Evolutionary conservation across 805 yeast species (phyloP), one percentile per base, ranked within the genome.

Genomic region (Myxozyma vanderwaltii): DNA sequence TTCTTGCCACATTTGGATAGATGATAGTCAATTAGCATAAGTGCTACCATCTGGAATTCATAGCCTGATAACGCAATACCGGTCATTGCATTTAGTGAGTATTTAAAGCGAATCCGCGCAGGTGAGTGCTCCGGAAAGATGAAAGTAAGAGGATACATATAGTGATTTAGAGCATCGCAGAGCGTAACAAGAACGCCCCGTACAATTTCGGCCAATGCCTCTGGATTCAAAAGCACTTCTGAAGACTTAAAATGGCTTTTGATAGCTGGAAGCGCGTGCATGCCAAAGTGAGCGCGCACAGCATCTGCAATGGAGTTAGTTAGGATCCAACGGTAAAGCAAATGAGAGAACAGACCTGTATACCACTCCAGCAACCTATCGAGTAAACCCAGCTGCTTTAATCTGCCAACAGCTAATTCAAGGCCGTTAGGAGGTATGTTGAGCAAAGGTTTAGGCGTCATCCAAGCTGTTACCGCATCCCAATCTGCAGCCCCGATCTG

Each of bases 311-410:
- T 10, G n/a, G 26, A 33, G 47, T 35, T 48, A 33, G 50, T 13
- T 15, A 24, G 19, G 26, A 12, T 15, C 39, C 10, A 17, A 13
- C 3, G 7, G 46, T 19, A 23, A 8, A 4, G 13, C 19, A 43
- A 1, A 40, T 21, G 2, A 12, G 13, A 1, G 38, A 26, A 29
- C 64, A 27, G 10, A 61, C 64, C 64, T 3, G 46, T 61, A 46
- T 61, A 61, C 64, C 64, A 61, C n/a, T 59, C 63, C 41, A 61
- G 45, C 17, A 61, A 31, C 21, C 60, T 33, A 26, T 50, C 57
- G 13, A 48, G 15, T 24, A 50, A 35, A 12, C 36, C 36, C 50
- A 40, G 10, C 17, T 21, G 10, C 47, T 29, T 31, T 51, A 40
- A 26, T 24, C 61, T 45, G 7, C 15, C 38, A 12, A 52, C 29